Conservation (phyloP, 306 rosid genomes). For the Cucumis melo region DNA sequence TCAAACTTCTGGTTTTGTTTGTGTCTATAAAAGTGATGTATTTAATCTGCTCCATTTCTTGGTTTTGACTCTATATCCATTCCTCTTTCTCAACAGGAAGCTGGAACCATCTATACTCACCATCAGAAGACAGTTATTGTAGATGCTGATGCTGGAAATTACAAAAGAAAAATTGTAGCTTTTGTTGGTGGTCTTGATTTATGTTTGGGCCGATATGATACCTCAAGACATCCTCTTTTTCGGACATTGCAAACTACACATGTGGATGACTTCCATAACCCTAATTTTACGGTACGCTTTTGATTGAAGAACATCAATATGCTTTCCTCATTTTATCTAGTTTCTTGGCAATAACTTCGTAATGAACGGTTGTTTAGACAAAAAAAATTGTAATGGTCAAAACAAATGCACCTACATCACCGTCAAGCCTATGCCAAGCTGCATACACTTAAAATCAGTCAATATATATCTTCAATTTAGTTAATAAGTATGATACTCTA, state of each 20-base stretch:
- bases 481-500: background rate
- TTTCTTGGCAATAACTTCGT: background rate
- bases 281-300: constrained; percentile 45
- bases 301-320: background rate
- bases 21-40: background rate
- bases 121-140: constrained; percentile 93
- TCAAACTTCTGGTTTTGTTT: background rate
- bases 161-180: constrained; percentile 58
- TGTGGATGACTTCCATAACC: constrained; percentile 65
- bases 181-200: constrained; percentile 94
- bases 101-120: constrained; percentile 75
- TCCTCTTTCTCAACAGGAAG: constrained; percentile 38
- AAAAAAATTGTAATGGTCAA: background rate
- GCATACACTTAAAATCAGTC: background rate
- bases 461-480: background rate
- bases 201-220: constrained; percentile 71
- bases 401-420: background rate
- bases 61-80: background rate
- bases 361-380: background rate
- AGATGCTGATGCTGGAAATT: constrained; percentile 71
- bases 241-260: constrained; percentile 54
- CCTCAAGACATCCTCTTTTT: constrained; percentile 53
- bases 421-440: background rate
- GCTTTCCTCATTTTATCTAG: background rate
- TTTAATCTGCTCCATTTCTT: background rate